These are phyloP conservation scores for Lobosporangium transversale DNA, from an alignment of 192 early-diverging fungal species.

Conservation along the genomic window DNA sequence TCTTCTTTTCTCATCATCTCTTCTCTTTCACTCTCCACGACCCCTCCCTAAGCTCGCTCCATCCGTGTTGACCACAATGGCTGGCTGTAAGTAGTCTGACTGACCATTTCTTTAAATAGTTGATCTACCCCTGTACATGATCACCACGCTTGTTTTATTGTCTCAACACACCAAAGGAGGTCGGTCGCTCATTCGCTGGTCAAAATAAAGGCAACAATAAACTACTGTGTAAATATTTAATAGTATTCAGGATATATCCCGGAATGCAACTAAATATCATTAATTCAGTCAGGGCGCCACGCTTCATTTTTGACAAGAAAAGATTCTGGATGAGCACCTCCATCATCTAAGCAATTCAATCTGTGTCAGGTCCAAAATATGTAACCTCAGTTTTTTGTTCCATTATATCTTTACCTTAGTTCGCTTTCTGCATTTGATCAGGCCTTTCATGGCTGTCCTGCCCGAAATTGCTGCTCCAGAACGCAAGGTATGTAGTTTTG, in stretches of 20 bases:
- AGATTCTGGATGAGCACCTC: too few relatives aligned
- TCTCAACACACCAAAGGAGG: too few relatives aligned
- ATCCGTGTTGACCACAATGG: slow-evolving; percentile 35
- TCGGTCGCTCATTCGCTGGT: too few relatives aligned
- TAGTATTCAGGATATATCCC: too few relatives aligned
- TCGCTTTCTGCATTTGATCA: slow-evolving; percentile 94
- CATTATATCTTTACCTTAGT: too few relatives aligned
- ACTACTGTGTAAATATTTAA: too few relatives aligned
- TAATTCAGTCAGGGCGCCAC: too few relatives aligned
- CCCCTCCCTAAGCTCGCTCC: not conserved
- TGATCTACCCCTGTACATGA: not conserved
- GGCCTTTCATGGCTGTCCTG: slow-evolving; percentile 97
- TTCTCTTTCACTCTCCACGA: slow-evolving; percentile 1
- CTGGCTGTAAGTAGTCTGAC: slow-evolving; percentile 43
- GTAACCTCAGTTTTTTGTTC: not conserved
- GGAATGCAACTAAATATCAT: too few relatives aligned
- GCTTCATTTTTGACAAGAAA: too few relatives aligned
- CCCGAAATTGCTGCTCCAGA: slow-evolving; percentile 97
- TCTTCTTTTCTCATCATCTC: slow-evolving; percentile 15
- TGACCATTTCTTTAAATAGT: not conserved
- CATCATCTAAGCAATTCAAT: not conserved
- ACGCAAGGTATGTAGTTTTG: slow-evolving; percentile 80
- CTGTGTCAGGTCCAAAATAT: not conserved
- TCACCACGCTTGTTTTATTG: too few relatives aligned
- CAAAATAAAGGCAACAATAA: too few relatives aligned